phyloP scores from a whole-genome alignment of 2,329 filamentous ascomycete species.

The Diaporthe australafricana region DNA sequence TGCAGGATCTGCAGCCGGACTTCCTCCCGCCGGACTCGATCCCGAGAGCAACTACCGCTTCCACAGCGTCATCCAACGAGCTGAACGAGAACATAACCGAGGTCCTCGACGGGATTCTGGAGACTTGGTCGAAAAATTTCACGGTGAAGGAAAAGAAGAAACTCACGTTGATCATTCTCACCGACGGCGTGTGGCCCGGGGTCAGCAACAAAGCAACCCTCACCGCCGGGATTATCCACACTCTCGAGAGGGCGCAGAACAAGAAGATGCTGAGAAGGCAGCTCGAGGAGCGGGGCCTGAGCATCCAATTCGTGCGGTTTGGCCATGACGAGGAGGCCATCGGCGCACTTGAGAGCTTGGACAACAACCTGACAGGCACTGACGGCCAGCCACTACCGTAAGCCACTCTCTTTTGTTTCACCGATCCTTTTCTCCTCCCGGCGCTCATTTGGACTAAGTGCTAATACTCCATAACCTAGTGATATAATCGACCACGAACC shows the following conservation, averaged over 20 bases:
- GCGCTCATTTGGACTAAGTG: not conserved
- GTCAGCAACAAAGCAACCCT: not conserved
- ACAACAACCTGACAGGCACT: not conserved
- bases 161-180: not conserved
- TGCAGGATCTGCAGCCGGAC: not conserved
- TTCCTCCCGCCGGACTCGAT: not conserved
- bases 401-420: not conserved
- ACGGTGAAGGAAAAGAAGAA: not conserved
- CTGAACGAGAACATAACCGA: not conserved
- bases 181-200: not conserved
- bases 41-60: not conserved
- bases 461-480: not conserved
- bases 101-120: not conserved
- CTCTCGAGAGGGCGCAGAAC: not conserved
- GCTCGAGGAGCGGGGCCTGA: not conserved
- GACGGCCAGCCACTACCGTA: not conserved
- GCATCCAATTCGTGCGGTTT: not conserved
- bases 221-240: not conserved
- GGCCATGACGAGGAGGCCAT: not conserved
- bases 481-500: not conserved
- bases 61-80: not conserved
- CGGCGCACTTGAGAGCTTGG: not conserved
- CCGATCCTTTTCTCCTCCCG: not conserved
- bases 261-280: not conserved
- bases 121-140: not conserved